These are phyloP conservation scores for Candida vartiovaarae DNA, from an alignment of 805 yeast species.

Conservation along the genomic window DNA sequence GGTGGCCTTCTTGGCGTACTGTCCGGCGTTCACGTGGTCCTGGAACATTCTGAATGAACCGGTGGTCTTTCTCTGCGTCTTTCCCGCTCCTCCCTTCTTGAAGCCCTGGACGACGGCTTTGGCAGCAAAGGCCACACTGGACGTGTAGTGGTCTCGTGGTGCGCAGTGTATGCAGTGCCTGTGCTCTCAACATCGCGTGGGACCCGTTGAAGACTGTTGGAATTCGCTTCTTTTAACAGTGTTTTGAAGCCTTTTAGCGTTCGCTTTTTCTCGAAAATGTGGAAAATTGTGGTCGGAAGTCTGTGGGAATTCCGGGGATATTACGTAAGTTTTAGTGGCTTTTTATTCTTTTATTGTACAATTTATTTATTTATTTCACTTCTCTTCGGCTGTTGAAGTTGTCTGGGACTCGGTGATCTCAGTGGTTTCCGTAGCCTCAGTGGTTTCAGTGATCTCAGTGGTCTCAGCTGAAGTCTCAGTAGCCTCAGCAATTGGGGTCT, in stretches of 20 bases:
- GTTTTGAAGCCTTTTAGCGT: too few relatives aligned
- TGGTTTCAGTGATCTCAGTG: background rate
- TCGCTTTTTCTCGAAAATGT: too few relatives aligned
- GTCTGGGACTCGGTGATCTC: background rate
- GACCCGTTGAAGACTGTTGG: background rate
- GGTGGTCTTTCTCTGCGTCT: constrained; percentile 12
- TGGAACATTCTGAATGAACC: constrained; percentile 17
- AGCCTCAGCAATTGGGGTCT: constrained; percentile 5
- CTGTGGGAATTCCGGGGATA: too few relatives aligned
- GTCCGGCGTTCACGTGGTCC: constrained; percentile 21
- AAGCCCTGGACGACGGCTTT: constrained; percentile 13
- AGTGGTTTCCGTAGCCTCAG: background rate
- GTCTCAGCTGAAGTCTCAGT: background rate
- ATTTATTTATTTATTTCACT: too few relatives aligned
- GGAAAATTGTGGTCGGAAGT: too few relatives aligned
- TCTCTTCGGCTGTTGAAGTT: too few relatives aligned
- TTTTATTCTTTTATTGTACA: too few relatives aligned
- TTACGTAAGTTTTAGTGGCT: too few relatives aligned
- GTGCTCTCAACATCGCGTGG: constrained; percentile 6
- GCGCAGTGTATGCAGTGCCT: background rate
- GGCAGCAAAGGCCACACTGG: constrained; percentile 3
- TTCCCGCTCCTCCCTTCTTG: constrained; percentile 10
- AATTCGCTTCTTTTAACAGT: too few relatives aligned
- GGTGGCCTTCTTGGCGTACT: constrained; percentile 23
- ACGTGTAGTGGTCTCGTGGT: background rate